Conservation (phyloP, 345 rosid species). For the Arabis hirsuta region DNA sequence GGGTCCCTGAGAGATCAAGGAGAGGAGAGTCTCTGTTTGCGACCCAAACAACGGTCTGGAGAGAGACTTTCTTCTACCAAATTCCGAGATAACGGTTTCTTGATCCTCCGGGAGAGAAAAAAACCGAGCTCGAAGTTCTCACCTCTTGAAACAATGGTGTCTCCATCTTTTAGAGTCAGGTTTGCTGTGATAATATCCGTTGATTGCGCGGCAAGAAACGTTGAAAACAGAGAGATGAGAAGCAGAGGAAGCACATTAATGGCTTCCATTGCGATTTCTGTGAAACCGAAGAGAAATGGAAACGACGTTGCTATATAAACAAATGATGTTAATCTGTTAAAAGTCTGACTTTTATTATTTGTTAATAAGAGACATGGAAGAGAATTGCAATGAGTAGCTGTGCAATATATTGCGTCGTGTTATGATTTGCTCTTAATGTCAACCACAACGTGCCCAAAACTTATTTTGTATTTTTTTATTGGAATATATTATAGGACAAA, state of each 20-base stretch:
- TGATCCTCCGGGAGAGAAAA: constrained; percentile 43
- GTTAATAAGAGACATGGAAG: constrained; percentile 34
- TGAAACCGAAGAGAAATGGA: constrained; percentile 18
- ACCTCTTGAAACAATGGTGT: constrained; percentile 40
- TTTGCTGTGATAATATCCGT: constrained; percentile 29
- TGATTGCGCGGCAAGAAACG: constrained; percentile 21
- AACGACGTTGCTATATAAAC: constrained; percentile 10
- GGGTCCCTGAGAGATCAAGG: constrained; percentile 55
- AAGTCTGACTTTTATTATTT: not conserved
- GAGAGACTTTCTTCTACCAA: constrained; percentile 44
- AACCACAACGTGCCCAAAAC: constrained; percentile 33
- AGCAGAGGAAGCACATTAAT: constrained; percentile 27
- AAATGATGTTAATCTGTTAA: not conserved
- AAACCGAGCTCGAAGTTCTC: constrained; percentile 43
- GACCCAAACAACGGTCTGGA: constrained; percentile 49
- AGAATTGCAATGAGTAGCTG: constrained; percentile 27
- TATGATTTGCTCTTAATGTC: constrained; percentile 40
- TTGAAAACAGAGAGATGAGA: constrained; percentile 32
- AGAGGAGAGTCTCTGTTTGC: constrained; percentile 85
- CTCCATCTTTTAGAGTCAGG: constrained; percentile 42
- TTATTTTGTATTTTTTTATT: not conserved
- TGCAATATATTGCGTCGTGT: constrained; percentile 31
- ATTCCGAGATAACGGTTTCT: constrained; percentile 43
- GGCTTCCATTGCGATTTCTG: constrained; percentile 34
- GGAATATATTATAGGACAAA: not conserved